Percentiles rank a stretch among this genome's conserved stretches.
Evolutionary conservation across 371 early-diverging fungal species (phyloP).

Genomic region (Rhizomucor miehei): DNA sequence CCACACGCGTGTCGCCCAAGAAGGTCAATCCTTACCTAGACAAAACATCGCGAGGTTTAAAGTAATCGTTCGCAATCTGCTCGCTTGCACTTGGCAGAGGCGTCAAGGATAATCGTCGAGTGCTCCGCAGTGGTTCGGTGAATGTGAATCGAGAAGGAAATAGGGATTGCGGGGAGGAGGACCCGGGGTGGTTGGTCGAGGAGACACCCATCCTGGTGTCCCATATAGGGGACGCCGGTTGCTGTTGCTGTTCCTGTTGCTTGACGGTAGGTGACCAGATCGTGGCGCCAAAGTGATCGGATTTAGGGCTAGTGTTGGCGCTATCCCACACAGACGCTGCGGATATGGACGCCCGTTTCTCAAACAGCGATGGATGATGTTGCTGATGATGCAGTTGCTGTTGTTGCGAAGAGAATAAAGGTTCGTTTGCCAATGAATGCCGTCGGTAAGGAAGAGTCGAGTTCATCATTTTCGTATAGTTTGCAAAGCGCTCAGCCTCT

Average conservation of each 20-base stretch:
- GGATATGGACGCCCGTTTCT: slow-evolving; percentile 5
- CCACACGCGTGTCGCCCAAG: too few relatives aligned
- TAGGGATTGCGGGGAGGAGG: slow-evolving; percentile 15
- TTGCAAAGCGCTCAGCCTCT: slow-evolving; percentile 8
- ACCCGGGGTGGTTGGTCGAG: slow-evolving; percentile 6
- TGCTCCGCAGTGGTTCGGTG: not conserved
- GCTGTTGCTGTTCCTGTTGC: slow-evolving; percentile 8
- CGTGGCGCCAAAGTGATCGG: slow-evolving; percentile 4
- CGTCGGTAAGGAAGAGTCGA: slow-evolving; percentile 20
- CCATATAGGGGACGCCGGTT: slow-evolving; percentile 10
- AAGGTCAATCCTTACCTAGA: slow-evolving; percentile 18
- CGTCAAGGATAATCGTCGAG: slow-evolving; percentile 19
- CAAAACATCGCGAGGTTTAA: slow-evolving; percentile 16
- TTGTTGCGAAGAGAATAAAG: slow-evolving; percentile 2
- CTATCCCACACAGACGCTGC: not conserved
- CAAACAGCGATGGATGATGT: not conserved
- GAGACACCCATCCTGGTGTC: slow-evolving; percentile 3
- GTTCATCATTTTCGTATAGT: not conserved
- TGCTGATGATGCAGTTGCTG: not conserved
- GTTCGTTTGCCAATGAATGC: slow-evolving; percentile 22
- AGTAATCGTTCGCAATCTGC: slow-evolving; percentile 9
- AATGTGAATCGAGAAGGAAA: slow-evolving; percentile 3
- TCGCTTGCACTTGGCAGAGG: slow-evolving; percentile 13
- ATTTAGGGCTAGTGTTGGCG: not conserved
- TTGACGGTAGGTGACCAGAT: slow-evolving; percentile 18